Percentiles rank a stretch among this genome's conserved stretches.
Conservation (phyloP, 192 early-diverging fungal species). For the Piromyces finnis region DNA sequence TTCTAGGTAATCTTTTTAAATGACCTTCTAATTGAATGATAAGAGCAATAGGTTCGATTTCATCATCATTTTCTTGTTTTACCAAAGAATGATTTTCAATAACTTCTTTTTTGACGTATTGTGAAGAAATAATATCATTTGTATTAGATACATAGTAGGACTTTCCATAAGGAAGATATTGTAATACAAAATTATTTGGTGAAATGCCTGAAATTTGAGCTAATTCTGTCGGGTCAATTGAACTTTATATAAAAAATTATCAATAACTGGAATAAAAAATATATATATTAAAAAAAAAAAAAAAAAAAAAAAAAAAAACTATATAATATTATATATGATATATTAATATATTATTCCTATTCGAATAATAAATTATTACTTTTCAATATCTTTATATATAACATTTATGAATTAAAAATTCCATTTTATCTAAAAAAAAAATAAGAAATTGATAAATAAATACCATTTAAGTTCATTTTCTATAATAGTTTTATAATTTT, state of each 20-base stretch:
- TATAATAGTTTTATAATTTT: not conserved
- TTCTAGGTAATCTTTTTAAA: not conserved
- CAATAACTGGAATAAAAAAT: too few relatives aligned
- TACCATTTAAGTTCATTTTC: not conserved
- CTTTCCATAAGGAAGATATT: not conserved
- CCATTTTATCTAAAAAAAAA: too few relatives aligned
- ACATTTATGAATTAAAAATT: too few relatives aligned
- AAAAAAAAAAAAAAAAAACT: too few relatives aligned
- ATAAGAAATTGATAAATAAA: too few relatives aligned
- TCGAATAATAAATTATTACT: too few relatives aligned
- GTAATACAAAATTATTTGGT: not conserved
- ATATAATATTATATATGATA: too few relatives aligned
- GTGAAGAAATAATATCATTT: not conserved
- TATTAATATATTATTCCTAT: too few relatives aligned
- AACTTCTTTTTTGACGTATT: not conserved
- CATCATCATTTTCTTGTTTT: not conserved
- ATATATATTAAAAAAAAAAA: too few relatives aligned
- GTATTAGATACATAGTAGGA: not conserved
- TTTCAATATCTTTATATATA: too few relatives aligned
- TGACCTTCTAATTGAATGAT: not conserved
- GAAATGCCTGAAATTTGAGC: not conserved
- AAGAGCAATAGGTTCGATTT: not conserved
- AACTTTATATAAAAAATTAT: not conserved
- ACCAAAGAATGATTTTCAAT: not conserved
- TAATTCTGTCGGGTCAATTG: not conserved